A percentile compares a stretch with the other conserved stretches of the same genome.
These are phyloP conservation scores for Glonium stellatum DNA, from an alignment of 495 filamentous ascomycete species.

Conservation along the genomic window DNA sequence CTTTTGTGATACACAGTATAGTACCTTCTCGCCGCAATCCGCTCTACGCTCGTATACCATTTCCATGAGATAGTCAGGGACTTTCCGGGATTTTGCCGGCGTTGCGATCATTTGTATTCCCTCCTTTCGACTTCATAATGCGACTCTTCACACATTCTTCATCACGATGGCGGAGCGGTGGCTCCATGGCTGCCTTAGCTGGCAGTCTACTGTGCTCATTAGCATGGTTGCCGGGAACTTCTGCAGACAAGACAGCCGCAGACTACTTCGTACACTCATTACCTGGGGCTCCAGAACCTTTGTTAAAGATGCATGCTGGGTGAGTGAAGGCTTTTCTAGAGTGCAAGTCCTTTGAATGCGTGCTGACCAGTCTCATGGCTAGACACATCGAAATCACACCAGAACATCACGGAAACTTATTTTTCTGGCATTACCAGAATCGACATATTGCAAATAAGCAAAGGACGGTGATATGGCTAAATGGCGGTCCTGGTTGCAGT, in stretches of 20 bases:
- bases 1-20: not conserved
- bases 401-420: constrained; percentile 80
- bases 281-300: constrained; percentile 74
- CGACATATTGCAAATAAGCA: constrained; percentile 88
- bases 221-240: constrained; percentile 20
- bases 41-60: not conserved
- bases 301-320: constrained; percentile 97
- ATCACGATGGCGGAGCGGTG: constrained; percentile 21
- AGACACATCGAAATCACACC: constrained; percentile 88
- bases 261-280: constrained; percentile 85
- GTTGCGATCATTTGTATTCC: not conserved
- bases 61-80: constrained; percentile 25
- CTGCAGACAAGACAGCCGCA: constrained; percentile 54
- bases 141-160: constrained; percentile 13
- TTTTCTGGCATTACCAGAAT: constrained; percentile 98
- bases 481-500: constrained; percentile 93
- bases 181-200: constrained; percentile 9
- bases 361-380: constrained; percentile 8
- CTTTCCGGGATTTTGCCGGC: constrained; percentile 6
- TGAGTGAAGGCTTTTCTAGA: constrained; percentile 41
- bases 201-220: constrained; percentile 17
- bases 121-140: constrained; percentile 1
- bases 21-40: not conserved
- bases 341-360: not conserved
- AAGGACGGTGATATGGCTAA: constrained; percentile 93